A percentile compares a stretch with the other conserved stretches of the same genome.
phyloP scores from a whole-genome alignment of 2,329 filamentous ascomycete genomes.

The Didymella pinodella region DNA sequence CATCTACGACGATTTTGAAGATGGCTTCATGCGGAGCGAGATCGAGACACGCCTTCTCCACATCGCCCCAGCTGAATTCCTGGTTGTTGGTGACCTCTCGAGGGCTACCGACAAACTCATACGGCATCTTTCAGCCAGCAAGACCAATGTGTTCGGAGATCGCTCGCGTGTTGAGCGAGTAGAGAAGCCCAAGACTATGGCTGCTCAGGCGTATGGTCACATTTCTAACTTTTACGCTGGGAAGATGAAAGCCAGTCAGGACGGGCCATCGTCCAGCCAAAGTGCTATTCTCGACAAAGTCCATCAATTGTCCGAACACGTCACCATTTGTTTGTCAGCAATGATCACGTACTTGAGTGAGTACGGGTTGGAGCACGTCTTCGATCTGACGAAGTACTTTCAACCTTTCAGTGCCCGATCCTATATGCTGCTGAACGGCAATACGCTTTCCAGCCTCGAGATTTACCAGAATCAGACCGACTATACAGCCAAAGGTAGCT shows the following conservation, averaged over 20 bases:
- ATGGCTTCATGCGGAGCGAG: constrained; percentile 96
- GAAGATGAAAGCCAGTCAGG: constrained; percentile 69
- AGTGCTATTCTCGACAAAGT: constrained; percentile 82
- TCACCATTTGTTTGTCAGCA: constrained; percentile 90
- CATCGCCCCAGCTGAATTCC: constrained; percentile 93
- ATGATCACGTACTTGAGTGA: constrained; percentile 95
- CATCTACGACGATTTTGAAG: constrained; percentile 94
- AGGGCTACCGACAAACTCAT: constrained; percentile 92
- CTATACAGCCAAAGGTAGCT: constrained; percentile 80
- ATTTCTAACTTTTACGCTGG: constrained; percentile 92
- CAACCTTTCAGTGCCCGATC: constrained; percentile 92
- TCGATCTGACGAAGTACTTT: constrained; percentile 96
- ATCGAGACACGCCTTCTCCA: constrained; percentile 95
- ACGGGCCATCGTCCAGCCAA: constrained; percentile 44
- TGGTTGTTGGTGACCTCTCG: constrained; percentile 89
- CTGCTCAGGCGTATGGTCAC: constrained; percentile 84
- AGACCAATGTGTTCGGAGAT: constrained; percentile 90
- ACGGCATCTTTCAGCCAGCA: constrained; percentile 86
- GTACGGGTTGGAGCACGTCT: constrained; percentile 93
- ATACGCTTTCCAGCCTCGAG: constrained; percentile 90
- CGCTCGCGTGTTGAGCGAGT: constrained; percentile 84
- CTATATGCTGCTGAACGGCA: constrained; percentile 96
- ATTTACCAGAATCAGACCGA: constrained; percentile 96
- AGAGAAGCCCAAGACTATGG: constrained; percentile 78
- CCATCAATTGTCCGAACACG: constrained; percentile 80